Evolutionary conservation across 169 alveolate genomes (phyloP).

Genomic region (Eimeria tenella): DNA sequence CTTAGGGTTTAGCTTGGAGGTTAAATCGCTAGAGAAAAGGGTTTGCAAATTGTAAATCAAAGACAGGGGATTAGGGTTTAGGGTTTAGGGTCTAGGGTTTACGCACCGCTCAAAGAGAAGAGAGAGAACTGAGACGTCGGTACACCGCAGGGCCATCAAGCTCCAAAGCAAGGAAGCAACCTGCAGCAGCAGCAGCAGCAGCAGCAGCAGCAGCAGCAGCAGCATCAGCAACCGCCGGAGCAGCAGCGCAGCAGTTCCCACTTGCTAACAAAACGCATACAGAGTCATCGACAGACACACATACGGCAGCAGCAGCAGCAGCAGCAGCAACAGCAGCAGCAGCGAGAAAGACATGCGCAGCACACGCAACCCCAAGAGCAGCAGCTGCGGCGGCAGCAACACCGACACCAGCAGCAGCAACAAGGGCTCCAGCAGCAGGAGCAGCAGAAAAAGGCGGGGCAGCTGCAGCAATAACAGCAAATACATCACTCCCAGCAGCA

Average conservation of each 20-base stretch:
- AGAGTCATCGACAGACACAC: neutral
- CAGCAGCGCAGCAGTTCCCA: slow-evolving; percentile 12
- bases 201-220: slow-evolving; percentile 29
- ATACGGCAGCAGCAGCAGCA: slow-evolving; percentile 11
- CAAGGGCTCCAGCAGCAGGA: slow-evolving; percentile 6
- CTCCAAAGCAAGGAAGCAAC: slow-evolving; percentile 41
- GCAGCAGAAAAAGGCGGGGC: neutral
- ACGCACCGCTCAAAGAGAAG: slow-evolving; percentile 29
- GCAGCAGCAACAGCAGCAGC: slow-evolving; percentile 19
- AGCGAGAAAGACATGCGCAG: neutral
- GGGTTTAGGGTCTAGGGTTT: slow-evolving; percentile 30
- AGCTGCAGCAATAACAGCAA: neutral
- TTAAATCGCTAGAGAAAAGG: neutral
- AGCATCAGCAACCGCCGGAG: neutral
- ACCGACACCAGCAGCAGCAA: slow-evolving; percentile 15
- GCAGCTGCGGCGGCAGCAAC: neutral
- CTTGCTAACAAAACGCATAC: neutral
- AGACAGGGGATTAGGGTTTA: neutral
- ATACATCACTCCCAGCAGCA: neutral
- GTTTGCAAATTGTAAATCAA: neutral
- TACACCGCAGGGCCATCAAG: slow-evolving; percentile 38
- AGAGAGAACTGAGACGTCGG: neutral
- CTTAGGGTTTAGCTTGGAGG: neutral
- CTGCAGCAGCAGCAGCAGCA: slow-evolving; percentile 63
- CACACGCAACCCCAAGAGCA: neutral